Conservation (phyloP, 1,284 basidiomycete genomes). For the Sphagnurus paluster region DNA sequence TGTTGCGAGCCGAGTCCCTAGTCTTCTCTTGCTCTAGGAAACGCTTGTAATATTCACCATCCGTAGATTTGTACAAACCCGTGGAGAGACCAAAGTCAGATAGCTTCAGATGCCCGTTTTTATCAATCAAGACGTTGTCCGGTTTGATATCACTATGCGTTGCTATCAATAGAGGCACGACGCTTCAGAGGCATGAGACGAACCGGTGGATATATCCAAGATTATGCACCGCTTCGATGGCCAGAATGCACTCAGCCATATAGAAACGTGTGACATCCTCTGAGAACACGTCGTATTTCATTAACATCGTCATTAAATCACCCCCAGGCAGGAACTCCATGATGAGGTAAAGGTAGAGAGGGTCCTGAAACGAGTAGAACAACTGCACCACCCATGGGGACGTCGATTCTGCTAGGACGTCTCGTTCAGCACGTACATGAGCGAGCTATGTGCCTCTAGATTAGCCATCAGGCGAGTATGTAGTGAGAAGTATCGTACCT, state of each 20-base stretch:
- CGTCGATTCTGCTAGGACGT: constrained; percentile 96
- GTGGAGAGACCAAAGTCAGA: constrained; percentile 99
- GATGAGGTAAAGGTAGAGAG: constrained; percentile 93
- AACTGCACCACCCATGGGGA: constrained; percentile 98
- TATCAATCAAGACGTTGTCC: constrained; percentile 98
- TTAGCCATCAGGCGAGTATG: constrained; percentile 2
- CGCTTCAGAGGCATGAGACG: constrained; percentile 23
- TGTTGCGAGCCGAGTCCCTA: constrained; percentile 74
- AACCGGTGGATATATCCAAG: constrained; percentile 99
- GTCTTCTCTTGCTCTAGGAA: constrained; percentile 70
- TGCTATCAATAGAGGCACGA: neutral
- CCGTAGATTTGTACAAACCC: constrained; percentile 96
- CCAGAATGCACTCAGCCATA: constrained; percentile 98
- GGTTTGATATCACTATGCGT: constrained; percentile 91
- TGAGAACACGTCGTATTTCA: constrained; percentile 99
- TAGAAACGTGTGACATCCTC: constrained; percentile 99
- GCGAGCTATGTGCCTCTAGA: constrained; percentile 68
- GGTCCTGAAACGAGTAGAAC: constrained; percentile 98
- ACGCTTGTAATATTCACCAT: constrained; percentile 93
- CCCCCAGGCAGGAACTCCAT: constrained; percentile 99
- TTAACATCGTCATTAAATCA: constrained; percentile 98
- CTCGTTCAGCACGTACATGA: constrained; percentile 97
- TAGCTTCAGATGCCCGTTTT: constrained; percentile 94
- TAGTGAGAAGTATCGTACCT: constrained; percentile 56
- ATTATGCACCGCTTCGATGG: constrained; percentile 97